phyloP scores from a whole-genome alignment of 768 basidiomycete genomes.

The Boletus barrowsii region DNA sequence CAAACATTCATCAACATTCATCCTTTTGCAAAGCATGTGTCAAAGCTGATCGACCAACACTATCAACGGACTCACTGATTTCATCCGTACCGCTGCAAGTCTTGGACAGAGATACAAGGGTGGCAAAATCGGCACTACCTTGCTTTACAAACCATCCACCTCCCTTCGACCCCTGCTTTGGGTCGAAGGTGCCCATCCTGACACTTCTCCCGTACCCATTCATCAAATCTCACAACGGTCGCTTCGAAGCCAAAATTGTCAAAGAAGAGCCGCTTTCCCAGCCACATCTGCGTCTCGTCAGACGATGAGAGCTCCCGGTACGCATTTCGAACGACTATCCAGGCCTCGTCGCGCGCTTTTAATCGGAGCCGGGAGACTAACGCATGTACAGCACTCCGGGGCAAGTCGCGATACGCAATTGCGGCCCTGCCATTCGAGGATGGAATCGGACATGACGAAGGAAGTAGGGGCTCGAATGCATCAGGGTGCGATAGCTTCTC shows the following conservation, averaged over 20 bases:
- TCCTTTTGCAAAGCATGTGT: no score
- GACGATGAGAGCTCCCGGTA: constrained; percentile 56
- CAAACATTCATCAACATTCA: no score
- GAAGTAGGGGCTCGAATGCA: constrained; percentile 25
- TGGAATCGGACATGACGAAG: background rate
- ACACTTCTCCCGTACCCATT: constrained; percentile 51
- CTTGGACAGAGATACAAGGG: background rate
- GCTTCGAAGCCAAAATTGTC: constrained; percentile 32
- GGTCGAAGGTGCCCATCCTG: constrained; percentile 45
- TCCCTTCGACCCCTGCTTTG: constrained; percentile 56
- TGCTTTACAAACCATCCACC: constrained; percentile 61
- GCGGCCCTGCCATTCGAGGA: background rate
- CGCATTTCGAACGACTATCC: constrained; percentile 56
- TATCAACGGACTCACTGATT: no score
- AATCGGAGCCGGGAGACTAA: constrained; percentile 47
- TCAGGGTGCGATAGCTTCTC: constrained; percentile 40
- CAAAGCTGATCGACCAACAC: no score
- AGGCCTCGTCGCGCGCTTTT: constrained; percentile 53
- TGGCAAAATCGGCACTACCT: constrained; percentile 23
- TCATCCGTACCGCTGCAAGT: background rate
- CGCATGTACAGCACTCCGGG: constrained; percentile 40
- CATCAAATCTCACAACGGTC: constrained; percentile 35
- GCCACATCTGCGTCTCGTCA: constrained; percentile 44
- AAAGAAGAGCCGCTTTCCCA: constrained; percentile 47
- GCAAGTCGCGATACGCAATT: constrained; percentile 22